Evolutionary conservation across 164 flowering plant species (phyloP), one percentile per base, ranked within the genome.

Genomic region (Litsea cubeba): DNA sequence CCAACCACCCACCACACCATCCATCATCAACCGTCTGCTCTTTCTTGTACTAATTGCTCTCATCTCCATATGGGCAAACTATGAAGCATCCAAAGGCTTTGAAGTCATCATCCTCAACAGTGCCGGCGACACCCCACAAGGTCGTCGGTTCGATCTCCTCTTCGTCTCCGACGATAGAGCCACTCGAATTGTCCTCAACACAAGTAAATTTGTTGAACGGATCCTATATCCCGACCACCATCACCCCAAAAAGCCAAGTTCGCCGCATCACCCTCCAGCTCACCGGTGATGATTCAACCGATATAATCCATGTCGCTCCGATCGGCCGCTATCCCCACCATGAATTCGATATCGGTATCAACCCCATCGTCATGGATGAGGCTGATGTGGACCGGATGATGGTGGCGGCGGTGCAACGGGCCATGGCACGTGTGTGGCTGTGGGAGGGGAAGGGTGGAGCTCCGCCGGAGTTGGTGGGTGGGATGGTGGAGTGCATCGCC

Each of bases 51-150:
- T 78, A 28, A 51, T 88, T 32, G 83, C 80, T 24, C 2, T 71
- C 50, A 0, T 88, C 72, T 82, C 90, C 18, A 0, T 83, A 17
- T 88, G 88, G 88, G 94, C 89, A 17, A 85, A 80, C 71, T 68
- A 76, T 18, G 90, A 86, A 79, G 89, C 87, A 2, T 88, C 94
- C 49, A 87, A 84, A 82, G 88, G 88, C 25, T 86, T 86, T 68
- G 74, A 76, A 5, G 71, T 90, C 70, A 74, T 74, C 70, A 66
- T 90, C 67, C 6, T 77, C 71, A 87, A 87, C 75, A 82, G 76
- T 26, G 76, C 78, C 73, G 62, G 15, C 28, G 65, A 78, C 54
- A 72, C 87, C 1, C 49, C 81, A 0, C 69, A 75, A 5, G 85
- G 82, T 3, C 76, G 63, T 11, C 82, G 82, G 23, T 87, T 90